Evolutionary conservation across 441 rosid genomes (phyloP), one percentile per base, ranked within the genome.

Genomic region (Mallotus repandus): DNA sequence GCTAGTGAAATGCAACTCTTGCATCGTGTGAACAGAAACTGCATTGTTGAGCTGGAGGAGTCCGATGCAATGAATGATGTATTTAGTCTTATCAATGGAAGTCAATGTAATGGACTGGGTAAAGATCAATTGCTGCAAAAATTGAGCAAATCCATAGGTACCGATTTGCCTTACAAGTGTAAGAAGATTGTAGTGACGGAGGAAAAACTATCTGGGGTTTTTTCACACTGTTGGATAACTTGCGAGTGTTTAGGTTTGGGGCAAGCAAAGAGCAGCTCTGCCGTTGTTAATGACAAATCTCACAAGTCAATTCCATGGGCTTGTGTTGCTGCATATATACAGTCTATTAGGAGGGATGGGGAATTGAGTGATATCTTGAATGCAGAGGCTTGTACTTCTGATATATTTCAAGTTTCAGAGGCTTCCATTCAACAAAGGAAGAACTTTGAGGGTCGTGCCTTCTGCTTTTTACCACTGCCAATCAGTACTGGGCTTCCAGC

Each of bases 391-490:
- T 74, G 76, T 76, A 54, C 61, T 74, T 80, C 86, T 67, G 88
- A 90, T 66, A 62, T 81, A 63, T 89, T 88, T 87, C 89, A 82
- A 78, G 77, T 84, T 78, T 83, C 93, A 60, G n/a, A 81, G 49
- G 76, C 76, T 81, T 79, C 94, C 60, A 25, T 72, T 78, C 85
- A 82, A 59, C 84, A 78, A 54, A 86, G 80, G 77, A 80, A 86
- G 85, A 77, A 80, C 64, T 91, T 93, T 71, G 97, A 88, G 72
- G 99, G 99, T 9, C 99, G 93, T 76, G 99, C 99, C 49, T 96
- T 96, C 84, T 96, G 98, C 82, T 96, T 96, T 86, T 82, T 96
- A 74, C 99, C 99, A 53, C 80, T 96, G 66, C 99, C 99, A 52
- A 85, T 96, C 76, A 86, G 79, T 79, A 96, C 98, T 58, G 96